These are phyloP conservation scores for Plenodomus biglobosus DNA, from an alignment of 2,329 filamentous ascomycete genomes.

Conservation along the genomic window DNA sequence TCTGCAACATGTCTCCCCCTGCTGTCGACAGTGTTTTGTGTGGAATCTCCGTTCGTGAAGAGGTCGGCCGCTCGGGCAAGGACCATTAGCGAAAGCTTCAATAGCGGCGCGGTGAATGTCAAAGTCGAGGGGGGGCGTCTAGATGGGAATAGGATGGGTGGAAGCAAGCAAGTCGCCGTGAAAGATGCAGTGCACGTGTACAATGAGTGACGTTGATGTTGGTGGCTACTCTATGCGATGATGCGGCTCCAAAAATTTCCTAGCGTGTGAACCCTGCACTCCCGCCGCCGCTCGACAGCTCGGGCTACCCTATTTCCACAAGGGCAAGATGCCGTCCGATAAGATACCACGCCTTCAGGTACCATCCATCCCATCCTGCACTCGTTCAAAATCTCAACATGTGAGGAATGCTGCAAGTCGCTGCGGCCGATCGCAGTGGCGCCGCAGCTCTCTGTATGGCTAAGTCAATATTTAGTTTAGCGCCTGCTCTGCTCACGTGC, in stretches of 20 bases:
- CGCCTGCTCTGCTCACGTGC: constrained; percentile 18
- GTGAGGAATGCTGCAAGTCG: background rate
- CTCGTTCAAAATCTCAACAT: background rate
- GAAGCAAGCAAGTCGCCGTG: constrained; percentile 5
- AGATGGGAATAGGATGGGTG: constrained; percentile 3
- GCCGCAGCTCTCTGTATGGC: background rate
- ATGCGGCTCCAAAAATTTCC: constrained; percentile 28
- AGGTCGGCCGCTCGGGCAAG: constrained; percentile 54
- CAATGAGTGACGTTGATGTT: constrained; percentile 26
- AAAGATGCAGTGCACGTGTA: constrained; percentile 2
- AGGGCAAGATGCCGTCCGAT: background rate
- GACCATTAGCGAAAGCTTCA: constrained; percentile 48
- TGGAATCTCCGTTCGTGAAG: constrained; percentile 43
- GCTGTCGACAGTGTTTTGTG: constrained; percentile 44
- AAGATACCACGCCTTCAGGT: background rate
- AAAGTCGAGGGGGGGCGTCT: background rate
- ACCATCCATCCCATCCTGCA: background rate
- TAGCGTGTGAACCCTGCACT: constrained; percentile 12
- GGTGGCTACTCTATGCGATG: constrained; percentile 18
- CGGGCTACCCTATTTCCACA: background rate
- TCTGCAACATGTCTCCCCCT: constrained; percentile 27
- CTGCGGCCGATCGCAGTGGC: background rate
- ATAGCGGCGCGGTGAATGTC: constrained; percentile 15
- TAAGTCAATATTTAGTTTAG: constrained; percentile 10
- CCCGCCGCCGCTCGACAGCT: background rate